phyloP scores from a whole-genome alignment of 352 stramenopile species.

The Aphanomyces invadans region DNA sequence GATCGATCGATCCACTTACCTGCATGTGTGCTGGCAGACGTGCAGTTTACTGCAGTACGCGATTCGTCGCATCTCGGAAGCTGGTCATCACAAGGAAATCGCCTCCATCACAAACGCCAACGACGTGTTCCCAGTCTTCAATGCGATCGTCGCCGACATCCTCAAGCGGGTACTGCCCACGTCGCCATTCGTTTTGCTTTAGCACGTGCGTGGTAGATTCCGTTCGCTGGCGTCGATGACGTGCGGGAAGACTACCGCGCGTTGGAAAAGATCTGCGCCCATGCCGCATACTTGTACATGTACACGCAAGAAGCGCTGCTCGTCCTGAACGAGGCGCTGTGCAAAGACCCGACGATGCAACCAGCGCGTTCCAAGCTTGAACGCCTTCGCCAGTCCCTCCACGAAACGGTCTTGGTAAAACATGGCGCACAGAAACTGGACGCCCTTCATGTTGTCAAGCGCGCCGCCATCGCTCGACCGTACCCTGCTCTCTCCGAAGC shows the following conservation, averaged over 20 bases:
- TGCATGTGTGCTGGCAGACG: conserved; percentile 46
- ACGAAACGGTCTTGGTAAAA: conserved; percentile 53
- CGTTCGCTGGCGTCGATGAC: conserved; percentile 74
- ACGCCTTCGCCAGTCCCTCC: conserved; percentile 63
- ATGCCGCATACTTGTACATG: conserved; percentile 77
- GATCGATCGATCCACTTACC: too few species aligned
- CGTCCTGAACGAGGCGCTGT: conserved; percentile 31
- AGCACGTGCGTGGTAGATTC: conserved; percentile 43
- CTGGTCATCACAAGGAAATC: conserved; percentile 83
- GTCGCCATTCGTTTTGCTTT: not conserved
- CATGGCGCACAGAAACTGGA: conserved; percentile 57
- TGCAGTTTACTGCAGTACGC: conserved; percentile 80
- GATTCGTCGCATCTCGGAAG: conserved; percentile 77
- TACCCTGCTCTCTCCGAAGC: conserved; percentile 16
- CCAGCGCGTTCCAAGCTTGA: conserved; percentile 63
- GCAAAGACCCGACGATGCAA: conserved; percentile 33
- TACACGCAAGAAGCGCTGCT: conserved; percentile 72
- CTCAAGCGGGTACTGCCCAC: conserved; percentile 52
- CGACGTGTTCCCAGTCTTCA: conserved; percentile 82
- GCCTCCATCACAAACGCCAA: conserved; percentile 77
- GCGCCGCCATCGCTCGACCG: not conserved
- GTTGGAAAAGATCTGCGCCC: conserved; percentile 76
- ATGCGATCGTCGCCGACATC: conserved; percentile 61
- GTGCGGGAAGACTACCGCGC: conserved; percentile 56
- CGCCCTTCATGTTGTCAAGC: conserved; percentile 43